Base-by-base conservation (phyloP, 306 rosid species). In the Begonia peltatifolia region DNA sequence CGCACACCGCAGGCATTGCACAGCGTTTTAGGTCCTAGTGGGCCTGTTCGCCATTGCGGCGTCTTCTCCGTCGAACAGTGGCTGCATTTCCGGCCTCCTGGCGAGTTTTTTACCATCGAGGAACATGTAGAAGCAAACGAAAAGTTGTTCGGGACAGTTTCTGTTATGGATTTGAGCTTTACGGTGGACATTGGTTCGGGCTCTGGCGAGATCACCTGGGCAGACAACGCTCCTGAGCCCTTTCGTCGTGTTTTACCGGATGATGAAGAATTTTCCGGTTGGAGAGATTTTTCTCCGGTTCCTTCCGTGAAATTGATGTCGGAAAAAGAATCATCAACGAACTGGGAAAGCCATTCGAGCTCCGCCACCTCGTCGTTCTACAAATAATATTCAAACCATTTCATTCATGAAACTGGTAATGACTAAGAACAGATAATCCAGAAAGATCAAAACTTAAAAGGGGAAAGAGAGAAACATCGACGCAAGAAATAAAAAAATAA, bases 21-120 rank as follows among this genome's bases (percentile, higher is more conserved):
- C 4, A 81, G 79, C 12, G 84, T 81, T 66, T 77, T 81, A 0
- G 88, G 88, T 22, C 89, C 84, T 68, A 68, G 53, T 16, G 89
- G 89, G 5, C 89, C 82, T 4, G 89, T 75, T 53, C 84, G 55
- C 89, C 89, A 81, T 55, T 81, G 82, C 46, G 89, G 84, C 46
- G 82, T 81, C 67, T 78, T 81, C 50, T 72, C 76, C 57, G 76
- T 70, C 12, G 75, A 73, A 66, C 84, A 81, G 66, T 81, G 84
- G 51, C 70, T 8, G 55, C 89, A 81, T 60, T 79, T 54, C 6
- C 73, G 52, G 13, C 42, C 50, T 14, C 13, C 57, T 11, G 43
- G 53, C 48, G n/a, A 10, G 13, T 44, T 43, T 10, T 43, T n/a
- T 30, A 30, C 6, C 38, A 30, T 7, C 14, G 48, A n/a, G 6